Evolutionary conservation across 202 grass and related monocot genomes (phyloP).

Genomic region (Cymbopogon flexuosus): DNA sequence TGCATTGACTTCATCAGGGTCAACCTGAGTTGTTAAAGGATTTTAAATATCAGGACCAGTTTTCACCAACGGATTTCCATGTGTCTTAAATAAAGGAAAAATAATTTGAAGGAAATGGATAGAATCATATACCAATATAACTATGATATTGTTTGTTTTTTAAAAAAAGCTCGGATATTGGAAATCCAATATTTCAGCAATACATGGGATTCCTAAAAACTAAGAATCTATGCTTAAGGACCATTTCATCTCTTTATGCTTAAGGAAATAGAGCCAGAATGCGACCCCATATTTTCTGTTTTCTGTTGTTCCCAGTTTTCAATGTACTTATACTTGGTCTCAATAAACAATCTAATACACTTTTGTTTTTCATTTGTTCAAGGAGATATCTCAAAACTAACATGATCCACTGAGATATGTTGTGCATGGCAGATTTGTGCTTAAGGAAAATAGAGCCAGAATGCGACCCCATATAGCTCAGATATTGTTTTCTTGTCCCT

Average conservation of each 20-base stretch:
- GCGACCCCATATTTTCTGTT: not conserved
- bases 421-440: constrained; percentile 4
- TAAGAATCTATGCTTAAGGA: constrained; percentile 30
- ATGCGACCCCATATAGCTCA: not conserved
- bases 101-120: not conserved
- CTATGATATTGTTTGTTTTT: too few species aligned
- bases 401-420: not conserved
- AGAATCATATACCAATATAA: not conserved
- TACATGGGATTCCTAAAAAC: constrained; percentile 29
- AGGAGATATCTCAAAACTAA: constrained; percentile 6
- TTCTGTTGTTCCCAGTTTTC: not conserved
- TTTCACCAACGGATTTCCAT: not conserved
- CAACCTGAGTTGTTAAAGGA: constrained; percentile 57
- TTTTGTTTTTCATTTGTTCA: not conserved
- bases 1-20: constrained; percentile 93
- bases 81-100: not conserved
- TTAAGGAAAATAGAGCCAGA: constrained; percentile 10
- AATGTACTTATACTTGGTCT: not conserved
- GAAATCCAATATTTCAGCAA: not conserved
- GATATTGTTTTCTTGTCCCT: not conserved
- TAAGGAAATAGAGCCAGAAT: not conserved
- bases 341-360: not conserved
- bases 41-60: not conserved
- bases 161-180: not conserved
- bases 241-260: constrained; percentile 26